These are phyloP conservation scores for Nicotiana sylvestris DNA, from an alignment of 257 asterid genomes.

Conservation along the genomic window DNA sequence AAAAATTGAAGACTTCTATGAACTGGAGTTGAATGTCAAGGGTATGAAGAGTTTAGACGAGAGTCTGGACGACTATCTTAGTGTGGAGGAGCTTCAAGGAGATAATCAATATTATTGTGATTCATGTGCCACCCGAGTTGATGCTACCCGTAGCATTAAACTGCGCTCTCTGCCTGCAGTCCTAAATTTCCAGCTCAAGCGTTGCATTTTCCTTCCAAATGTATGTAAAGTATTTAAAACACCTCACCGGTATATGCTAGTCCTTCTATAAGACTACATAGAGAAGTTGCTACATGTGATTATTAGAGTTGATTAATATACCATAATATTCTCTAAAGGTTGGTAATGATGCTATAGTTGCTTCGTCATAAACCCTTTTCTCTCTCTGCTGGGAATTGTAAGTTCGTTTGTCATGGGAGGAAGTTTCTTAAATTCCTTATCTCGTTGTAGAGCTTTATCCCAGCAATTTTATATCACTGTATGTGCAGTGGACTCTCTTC, in stretches of 20 bases:
- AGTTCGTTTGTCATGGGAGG: not conserved
- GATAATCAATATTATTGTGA: conserved; percentile 89
- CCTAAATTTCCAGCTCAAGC: conserved; percentile 96
- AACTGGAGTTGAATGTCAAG: conserved; percentile 89
- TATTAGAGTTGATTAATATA: not conserved
- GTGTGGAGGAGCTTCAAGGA: conserved; percentile 88
- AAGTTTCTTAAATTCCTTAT: not conserved
- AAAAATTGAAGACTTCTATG: conserved; percentile 89
- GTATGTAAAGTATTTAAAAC: conserved; percentile 35
- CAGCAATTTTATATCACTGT: not conserved
- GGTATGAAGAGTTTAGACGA: conserved; percentile 85
- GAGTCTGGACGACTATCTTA: conserved; percentile 88
- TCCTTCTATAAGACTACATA: not conserved
- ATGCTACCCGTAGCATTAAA: conserved; percentile 93
- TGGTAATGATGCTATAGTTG: conserved; percentile 3
- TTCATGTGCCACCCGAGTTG: conserved; percentile 82
- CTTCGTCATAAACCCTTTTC: not conserved
- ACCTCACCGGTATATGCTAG: conserved; percentile 13
- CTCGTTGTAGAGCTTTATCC: not conserved
- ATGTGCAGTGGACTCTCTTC: conserved; percentile 2
- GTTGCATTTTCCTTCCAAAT: conserved; percentile 95
- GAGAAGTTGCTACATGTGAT: not conserved
- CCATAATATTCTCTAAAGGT: not conserved
- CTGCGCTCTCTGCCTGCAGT: conserved; percentile 88
- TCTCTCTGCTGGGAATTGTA: not conserved